Percentiles rank a stretch among this genome's conserved stretches.
These are phyloP conservation scores for Tylopilus vinaceipallidus DNA, from an alignment of 768 basidiomycete genomes.

Conservation along the genomic window DNA sequence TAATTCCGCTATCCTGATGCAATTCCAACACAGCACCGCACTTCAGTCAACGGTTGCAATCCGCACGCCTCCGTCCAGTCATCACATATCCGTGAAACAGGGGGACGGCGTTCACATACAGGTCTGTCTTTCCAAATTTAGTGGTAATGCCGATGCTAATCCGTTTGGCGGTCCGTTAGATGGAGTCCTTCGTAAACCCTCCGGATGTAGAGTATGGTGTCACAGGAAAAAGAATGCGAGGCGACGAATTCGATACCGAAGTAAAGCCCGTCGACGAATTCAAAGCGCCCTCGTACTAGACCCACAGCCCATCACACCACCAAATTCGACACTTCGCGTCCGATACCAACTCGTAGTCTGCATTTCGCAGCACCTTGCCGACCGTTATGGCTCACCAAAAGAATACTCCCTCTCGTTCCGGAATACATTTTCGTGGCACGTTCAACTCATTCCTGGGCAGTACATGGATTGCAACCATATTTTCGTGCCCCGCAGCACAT, in stretches of 20 bases:
- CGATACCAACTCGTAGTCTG: not conserved
- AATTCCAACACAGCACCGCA: slow-evolving; percentile 31
- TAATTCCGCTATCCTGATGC: slow-evolving; percentile 18
- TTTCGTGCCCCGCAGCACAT: too few species aligned
- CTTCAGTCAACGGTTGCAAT: slow-evolving; percentile 60
- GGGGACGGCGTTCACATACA: slow-evolving; percentile 60
- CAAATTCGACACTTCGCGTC: not conserved
- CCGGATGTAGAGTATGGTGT: slow-evolving; percentile 54
- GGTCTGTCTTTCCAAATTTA: slow-evolving; percentile 33
- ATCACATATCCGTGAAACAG: slow-evolving; percentile 34
- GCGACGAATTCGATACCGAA: slow-evolving; percentile 55
- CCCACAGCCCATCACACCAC: not conserved
- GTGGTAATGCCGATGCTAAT: too few species aligned
- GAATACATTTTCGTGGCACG: too few species aligned
- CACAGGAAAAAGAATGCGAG: slow-evolving; percentile 46
- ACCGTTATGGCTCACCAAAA: too few species aligned
- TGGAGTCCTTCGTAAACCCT: slow-evolving; percentile 60
- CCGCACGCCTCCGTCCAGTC: slow-evolving; percentile 38
- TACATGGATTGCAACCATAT: too few species aligned
- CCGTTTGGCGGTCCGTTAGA: too few species aligned
- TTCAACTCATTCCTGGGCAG: too few species aligned
- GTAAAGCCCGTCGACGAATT: slow-evolving; percentile 60
- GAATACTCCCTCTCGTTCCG: too few species aligned
- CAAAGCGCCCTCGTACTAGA: slow-evolving; percentile 52
- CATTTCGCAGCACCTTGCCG: too few species aligned